Conservation (phyloP, 2,329 filamentous ascomycete species). For the Colletotrichum karsti region DNA sequence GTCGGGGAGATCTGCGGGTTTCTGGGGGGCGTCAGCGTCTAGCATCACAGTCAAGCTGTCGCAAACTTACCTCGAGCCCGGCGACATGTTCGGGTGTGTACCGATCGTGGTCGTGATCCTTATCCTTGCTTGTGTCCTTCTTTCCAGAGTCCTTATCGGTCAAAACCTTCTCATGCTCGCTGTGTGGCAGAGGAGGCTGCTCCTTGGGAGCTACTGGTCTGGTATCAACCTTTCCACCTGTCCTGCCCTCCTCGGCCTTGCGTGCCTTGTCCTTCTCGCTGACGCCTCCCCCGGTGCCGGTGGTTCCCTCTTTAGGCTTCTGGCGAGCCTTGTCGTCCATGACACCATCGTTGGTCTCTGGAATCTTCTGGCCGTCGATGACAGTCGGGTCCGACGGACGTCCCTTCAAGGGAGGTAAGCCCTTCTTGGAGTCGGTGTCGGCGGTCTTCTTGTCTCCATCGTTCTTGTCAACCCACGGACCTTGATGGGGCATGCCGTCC, state of each 20-base stretch:
- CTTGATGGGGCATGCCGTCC: constrained; percentile 92
- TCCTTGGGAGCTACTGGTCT: constrained; percentile 87
- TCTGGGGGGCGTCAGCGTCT: constrained; percentile 56
- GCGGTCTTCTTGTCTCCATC: constrained; percentile 42
- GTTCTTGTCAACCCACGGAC: constrained; percentile 71
- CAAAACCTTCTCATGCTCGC: constrained; percentile 76
- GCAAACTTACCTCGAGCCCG: constrained; percentile 65
- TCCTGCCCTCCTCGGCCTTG: constrained; percentile 72
- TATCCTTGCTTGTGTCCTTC: constrained; percentile 50
- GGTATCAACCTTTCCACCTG: constrained; percentile 73
- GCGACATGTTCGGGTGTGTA: constrained; percentile 48
- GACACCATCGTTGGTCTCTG: constrained; percentile 78
- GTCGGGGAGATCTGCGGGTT: constrained; percentile 82
- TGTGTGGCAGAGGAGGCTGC: constrained; percentile 81
- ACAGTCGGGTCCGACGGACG: constrained; percentile 60
- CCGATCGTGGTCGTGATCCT: constrained; percentile 50
- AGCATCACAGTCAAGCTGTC: background rate
- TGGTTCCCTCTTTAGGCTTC: constrained; percentile 83
- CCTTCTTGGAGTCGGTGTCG: constrained; percentile 44
- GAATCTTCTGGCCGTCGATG: constrained; percentile 68
- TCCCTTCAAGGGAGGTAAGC: constrained; percentile 56
- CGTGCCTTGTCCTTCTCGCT: constrained; percentile 85
- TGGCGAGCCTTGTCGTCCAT: constrained; percentile 88
- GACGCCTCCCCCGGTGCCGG: constrained; percentile 89
- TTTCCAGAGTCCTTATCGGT: constrained; percentile 41